Conservation (phyloP, 2,329 filamentous ascomycete genomes). For the Xylariaceae sp. region DNA sequence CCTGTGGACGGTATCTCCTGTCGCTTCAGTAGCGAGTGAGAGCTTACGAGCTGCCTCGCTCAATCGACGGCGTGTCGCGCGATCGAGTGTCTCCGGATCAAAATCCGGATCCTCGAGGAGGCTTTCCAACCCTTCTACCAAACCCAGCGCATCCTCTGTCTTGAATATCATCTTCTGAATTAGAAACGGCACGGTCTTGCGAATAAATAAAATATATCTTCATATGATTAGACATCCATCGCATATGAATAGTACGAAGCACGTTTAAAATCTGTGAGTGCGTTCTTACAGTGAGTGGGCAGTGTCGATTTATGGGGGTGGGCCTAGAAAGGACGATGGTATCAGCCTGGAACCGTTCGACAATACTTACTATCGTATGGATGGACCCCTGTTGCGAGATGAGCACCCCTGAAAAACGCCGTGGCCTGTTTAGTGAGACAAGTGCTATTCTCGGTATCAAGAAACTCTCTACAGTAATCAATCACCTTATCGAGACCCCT, state of each 20-base stretch:
- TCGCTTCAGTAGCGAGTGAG: conserved; percentile 19
- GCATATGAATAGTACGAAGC: neutral
- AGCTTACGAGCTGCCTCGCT: conserved; percentile 26
- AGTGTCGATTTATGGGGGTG: neutral
- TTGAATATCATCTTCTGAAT: conserved; percentile 9
- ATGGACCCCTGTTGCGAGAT: neutral
- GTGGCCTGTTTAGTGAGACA: conserved; percentile 15
- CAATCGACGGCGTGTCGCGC: conserved; percentile 19
- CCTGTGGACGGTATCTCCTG: conserved; percentile 22
- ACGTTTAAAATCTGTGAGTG: neutral
- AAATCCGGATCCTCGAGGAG: conserved; percentile 20
- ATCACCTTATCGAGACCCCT: neutral
- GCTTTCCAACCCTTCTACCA: conserved; percentile 20
- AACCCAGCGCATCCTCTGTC: conserved; percentile 12
- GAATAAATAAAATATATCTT: too few species aligned
- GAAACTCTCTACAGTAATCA: conserved; percentile 21
- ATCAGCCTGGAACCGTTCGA: too few species aligned
- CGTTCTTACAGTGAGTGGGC: neutral
- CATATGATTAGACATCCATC: neutral
- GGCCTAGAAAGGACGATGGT: neutral
- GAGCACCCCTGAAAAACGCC: conserved; percentile 2
- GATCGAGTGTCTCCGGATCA: conserved; percentile 20
- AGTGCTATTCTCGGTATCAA: neutral
- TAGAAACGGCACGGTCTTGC: neutral
- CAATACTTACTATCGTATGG: too few species aligned